These are phyloP conservation scores for Russula olivacea DNA, from an alignment of 768 basidiomycete species.

Conservation along the genomic window DNA sequence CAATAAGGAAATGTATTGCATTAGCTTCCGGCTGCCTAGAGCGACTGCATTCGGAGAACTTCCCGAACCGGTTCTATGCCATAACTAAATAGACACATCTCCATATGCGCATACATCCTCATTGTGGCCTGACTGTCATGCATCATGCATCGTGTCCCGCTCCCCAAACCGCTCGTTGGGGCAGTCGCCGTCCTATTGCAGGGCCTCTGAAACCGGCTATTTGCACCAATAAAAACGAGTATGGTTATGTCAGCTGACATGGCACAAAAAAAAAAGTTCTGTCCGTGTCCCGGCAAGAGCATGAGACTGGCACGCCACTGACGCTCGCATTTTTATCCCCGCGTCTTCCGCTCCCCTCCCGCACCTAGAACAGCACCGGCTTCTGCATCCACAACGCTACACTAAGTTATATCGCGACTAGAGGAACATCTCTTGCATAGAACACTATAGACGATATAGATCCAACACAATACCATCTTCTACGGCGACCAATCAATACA, in stretches of 20 bases:
- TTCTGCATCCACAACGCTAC: not conserved
- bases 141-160: not conserved
- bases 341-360: constrained; percentile 15
- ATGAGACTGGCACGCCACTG: not conserved
- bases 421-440: constrained; percentile 7
- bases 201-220: not conserved
- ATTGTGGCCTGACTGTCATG: not conserved
- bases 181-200: not conserved
- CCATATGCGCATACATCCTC: not conserved
- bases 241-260: constrained; percentile 18
- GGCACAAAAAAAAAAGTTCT: not conserved
- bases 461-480: not conserved
- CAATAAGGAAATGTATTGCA: constrained; percentile 96
- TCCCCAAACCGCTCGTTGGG: not conserved
- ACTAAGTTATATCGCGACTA: not conserved
- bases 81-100: not conserved
- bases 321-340: not conserved
- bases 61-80: not conserved
- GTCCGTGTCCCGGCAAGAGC: not conserved
- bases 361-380: not conserved
- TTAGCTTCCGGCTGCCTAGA: constrained; percentile 72
- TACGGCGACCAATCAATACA: not conserved
- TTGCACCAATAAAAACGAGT: no score
- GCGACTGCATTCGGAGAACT: constrained; percentile 35
- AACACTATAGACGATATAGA: constrained; percentile 18